phyloP scores from a whole-genome alignment of 768 basidiomycete species.

The Trametes coccinea region DNA sequence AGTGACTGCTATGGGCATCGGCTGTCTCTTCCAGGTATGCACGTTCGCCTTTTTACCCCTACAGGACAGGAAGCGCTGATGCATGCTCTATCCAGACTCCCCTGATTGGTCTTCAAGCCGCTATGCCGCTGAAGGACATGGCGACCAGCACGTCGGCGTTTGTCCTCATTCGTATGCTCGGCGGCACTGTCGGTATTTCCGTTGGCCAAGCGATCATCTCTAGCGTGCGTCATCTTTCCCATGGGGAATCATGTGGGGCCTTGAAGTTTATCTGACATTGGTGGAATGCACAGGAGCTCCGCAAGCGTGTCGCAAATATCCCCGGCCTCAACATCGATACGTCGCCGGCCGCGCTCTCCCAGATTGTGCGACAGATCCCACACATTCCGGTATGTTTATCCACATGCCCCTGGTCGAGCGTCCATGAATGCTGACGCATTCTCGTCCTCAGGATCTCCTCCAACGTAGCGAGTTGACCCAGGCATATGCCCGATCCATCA shows the following conservation, averaged over 20 bases:
- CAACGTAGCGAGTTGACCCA: slow-evolving; percentile 53
- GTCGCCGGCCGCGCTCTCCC: slow-evolving; percentile 43
- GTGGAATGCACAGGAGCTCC: slow-evolving; percentile 34
- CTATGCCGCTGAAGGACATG: slow-evolving; percentile 88
- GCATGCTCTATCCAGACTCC: slow-evolving; percentile 45
- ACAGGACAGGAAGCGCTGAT: not conserved
- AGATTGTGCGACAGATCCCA: slow-evolving; percentile 47
- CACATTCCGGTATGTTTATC: slow-evolving; percentile 42
- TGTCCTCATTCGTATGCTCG: slow-evolving; percentile 71
- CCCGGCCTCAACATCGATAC: slow-evolving; percentile 43
- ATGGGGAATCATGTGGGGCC: no score
- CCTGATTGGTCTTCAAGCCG: slow-evolving; percentile 74
- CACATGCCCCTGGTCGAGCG: not conserved
- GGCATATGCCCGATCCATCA: slow-evolving; percentile 64
- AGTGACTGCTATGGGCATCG: slow-evolving; percentile 64
- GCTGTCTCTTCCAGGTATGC: slow-evolving; percentile 59
- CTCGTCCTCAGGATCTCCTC: slow-evolving; percentile 44
- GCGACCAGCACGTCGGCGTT: slow-evolving; percentile 76
- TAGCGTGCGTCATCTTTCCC: slow-evolving; percentile 39
- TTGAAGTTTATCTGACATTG: no score
- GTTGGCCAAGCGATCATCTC: slow-evolving; percentile 72
- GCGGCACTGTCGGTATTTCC: slow-evolving; percentile 76
- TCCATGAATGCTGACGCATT: not conserved
- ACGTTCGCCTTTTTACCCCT: not conserved
- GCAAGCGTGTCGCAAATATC: slow-evolving; percentile 40